phyloP scores from a whole-genome alignment of 805 yeast genomes.

The Yamadazyma sp. region DNA sequence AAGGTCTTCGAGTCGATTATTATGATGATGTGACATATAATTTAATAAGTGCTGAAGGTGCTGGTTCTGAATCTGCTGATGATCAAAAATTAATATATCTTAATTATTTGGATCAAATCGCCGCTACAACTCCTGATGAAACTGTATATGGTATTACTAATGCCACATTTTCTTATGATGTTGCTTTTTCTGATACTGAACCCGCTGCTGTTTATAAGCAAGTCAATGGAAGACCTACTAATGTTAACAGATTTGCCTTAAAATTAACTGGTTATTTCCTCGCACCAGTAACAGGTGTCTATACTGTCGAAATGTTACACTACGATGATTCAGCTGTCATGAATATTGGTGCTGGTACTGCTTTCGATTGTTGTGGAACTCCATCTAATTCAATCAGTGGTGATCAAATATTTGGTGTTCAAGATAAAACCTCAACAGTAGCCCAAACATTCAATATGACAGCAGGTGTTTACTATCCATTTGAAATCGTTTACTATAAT shows the following conservation, averaged over 20 bases:
- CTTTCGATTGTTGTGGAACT: slow-evolving; percentile 2
- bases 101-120: not conserved
- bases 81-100: no score
- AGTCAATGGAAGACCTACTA: slow-evolving; percentile 4
- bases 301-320: not conserved
- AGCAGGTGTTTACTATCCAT: slow-evolving; percentile 2
- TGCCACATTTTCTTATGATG: not conserved
- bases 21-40: not conserved
- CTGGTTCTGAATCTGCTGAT: no score
- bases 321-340: not conserved
- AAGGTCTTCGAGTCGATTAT: not conserved
- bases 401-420: no score
- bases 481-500: not conserved
- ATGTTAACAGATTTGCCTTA: slow-evolving; percentile 1
- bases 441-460: no score
- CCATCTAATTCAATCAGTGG: not conserved
- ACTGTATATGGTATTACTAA: slow-evolving; percentile 3
- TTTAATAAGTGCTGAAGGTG: no score
- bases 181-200: no score
- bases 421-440: no score
- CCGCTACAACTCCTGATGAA: not conserved
- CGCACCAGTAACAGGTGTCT: slow-evolving; percentile 3
- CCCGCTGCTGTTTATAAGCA: not conserved
- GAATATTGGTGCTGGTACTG: slow-evolving; percentile 1
- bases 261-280: slow-evolving; percentile 14